Evolutionary conservation across 768 basidiomycete genomes (phyloP).

Genomic region (Mycena galericulata): DNA sequence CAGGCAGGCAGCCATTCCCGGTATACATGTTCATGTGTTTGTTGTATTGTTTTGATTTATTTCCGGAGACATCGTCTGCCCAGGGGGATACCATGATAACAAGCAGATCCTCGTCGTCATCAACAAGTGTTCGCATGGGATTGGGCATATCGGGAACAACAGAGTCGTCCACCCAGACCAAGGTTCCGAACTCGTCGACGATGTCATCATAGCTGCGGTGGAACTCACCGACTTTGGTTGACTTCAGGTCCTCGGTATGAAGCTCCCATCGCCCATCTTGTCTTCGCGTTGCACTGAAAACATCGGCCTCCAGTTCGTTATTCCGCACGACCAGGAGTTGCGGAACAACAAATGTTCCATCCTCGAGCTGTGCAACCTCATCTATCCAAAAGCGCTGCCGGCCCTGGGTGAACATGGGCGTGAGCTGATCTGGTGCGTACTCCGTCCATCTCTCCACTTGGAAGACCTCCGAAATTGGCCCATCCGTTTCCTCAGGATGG

Average conservation of each 20-base stretch:
- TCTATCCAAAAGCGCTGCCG: constrained; percentile 29
- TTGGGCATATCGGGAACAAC: not conserved
- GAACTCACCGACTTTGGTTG: constrained; percentile 10
- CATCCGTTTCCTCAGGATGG: constrained; percentile 11
- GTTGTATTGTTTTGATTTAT: too few relatives aligned
- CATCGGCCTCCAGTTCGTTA: constrained; percentile 18
- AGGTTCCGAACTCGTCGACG: not conserved
- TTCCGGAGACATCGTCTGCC: too few relatives aligned
- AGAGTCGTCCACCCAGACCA: constrained; percentile 5
- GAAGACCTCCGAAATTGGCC: constrained; percentile 28
- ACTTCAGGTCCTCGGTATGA: not conserved
- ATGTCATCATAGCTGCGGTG: constrained; percentile 10
- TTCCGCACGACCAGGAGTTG: not conserved
- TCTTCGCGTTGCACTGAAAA: not conserved
- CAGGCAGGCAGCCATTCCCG: too few relatives aligned
- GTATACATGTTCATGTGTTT: too few relatives aligned
- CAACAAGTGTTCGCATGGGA: not conserved
- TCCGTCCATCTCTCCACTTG: constrained; percentile 30
- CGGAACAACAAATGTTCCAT: constrained; percentile 17
- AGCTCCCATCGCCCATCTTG: constrained; percentile 7
- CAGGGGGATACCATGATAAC: constrained; percentile 38
- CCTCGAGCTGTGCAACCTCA: constrained; percentile 17
- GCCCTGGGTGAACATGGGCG: constrained; percentile 6
- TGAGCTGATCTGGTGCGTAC: constrained; percentile 28
- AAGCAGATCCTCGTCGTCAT: constrained; percentile 37